phyloP scores from a whole-genome alignment of 225 moss, liverwort and hornwort genomes.

The Polytrichum formosum region DNA sequence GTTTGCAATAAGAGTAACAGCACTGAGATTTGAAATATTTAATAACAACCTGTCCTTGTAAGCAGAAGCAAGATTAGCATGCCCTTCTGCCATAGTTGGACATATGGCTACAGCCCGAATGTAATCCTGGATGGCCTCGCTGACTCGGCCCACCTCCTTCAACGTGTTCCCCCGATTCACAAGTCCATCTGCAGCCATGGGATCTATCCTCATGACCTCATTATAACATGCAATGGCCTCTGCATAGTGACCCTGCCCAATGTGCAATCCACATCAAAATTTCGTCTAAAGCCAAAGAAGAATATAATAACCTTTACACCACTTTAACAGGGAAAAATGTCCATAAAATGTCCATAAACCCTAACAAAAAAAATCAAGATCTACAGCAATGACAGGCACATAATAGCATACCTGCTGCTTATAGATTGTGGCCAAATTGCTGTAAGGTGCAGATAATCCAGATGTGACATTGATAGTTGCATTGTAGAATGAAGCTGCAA shows the following conservation, averaged over 20 bases:
- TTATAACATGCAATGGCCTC: conserved; percentile 98
- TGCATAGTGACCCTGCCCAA: conserved; percentile 77
- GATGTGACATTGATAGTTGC: conserved; percentile 89
- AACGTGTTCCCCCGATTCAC: conserved; percentile 95
- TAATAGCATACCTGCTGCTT: conserved; percentile 77
- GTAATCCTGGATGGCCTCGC: conserved; percentile 97
- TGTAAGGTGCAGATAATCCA: conserved; percentile 95
- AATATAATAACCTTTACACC: not conserved
- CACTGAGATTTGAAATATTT: too few species aligned
- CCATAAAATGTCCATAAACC: not conserved
- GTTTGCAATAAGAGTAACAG: too few species aligned
- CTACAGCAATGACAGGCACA: not conserved
- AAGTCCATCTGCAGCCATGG: conserved; percentile 92
- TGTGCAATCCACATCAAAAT: not conserved
- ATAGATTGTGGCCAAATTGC: conserved; percentile 97
- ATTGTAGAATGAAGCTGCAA: conserved; percentile 90
- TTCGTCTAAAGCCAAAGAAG: not conserved
- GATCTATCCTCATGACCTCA: conserved; percentile 99
- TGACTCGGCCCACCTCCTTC: conserved; percentile 96
- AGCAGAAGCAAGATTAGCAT: conserved; percentile 98
- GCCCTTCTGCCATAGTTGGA: conserved; percentile 97
- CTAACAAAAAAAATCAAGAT: not conserved
- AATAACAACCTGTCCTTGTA: conserved; percentile 93
- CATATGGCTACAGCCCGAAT: conserved; percentile 90
- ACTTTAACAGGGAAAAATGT: not conserved